Base-by-base conservation (phyloP, 2,329 filamentous ascomycete genomes). In the Elsinoe batatas region DNA sequence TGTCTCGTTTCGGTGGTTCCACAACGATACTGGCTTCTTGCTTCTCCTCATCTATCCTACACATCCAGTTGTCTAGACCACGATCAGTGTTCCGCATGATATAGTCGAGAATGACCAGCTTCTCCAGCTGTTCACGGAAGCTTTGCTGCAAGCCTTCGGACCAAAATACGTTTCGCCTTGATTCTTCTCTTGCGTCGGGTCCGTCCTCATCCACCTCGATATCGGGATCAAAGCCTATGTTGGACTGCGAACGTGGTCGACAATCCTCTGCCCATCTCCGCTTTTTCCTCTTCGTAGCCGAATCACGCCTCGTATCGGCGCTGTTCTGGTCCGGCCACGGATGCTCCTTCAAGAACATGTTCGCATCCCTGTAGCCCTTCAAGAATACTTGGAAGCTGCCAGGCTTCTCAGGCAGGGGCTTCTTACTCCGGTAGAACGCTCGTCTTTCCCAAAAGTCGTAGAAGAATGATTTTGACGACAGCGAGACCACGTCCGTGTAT, bases 51-150 rank as follows among this genome's bases (percentile, higher is more conserved):
- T 98, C 91, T 32, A 98, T 88, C 69, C 89, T 93, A 67, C 98
- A 90, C 93, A 98, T 98, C 93, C 93, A 98, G 64, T 98, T 98
- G 69, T 98, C 93, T 56, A 96, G 76, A 1, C 93, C 93, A 71
- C 93, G 82, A 69, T 98, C 93, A 1, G 93, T 98, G 67, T 98
- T 98, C 57, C 93, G 83, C 93, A 98, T 98, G 60, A 98, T 95
- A 68, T 98, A 98, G 71, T 98, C 93, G 61, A 98, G 72, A 64
- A 98, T 95, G 18, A 98, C 94, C 6, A 98, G 77, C 71, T 96
- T 97, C 72, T 98, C 93, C 47, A 98, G 78, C 72, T 97, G 88
- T 69, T 98, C 93, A 36, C 93, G 79, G 68, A 98, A 95, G 0
- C 88, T 87, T 69, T 95, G 88, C 67, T 97, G 94, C 44, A 98